A percentile compares a stretch with the other conserved stretches of the same genome.
These are phyloP conservation scores for Backusella sp. DNA, from an alignment of 192 early-diverging fungal species.

Conservation along the genomic window DNA sequence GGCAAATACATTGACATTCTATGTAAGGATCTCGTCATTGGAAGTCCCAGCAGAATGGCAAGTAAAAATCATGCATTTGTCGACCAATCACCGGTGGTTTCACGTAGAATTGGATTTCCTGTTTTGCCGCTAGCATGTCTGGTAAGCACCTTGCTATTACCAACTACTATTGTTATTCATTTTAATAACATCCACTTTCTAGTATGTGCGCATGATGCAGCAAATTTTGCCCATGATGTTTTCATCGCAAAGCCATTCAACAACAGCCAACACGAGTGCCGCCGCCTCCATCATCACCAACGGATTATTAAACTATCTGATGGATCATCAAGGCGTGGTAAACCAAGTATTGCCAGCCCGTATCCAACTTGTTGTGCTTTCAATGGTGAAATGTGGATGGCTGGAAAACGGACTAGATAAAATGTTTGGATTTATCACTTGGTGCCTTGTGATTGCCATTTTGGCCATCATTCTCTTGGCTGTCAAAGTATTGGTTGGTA, in stretches of 20 bases:
- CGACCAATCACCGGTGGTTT: constrained; percentile 74
- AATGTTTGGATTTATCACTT: constrained; percentile 13
- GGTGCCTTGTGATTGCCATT: constrained; percentile 13
- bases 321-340: constrained; percentile 20
- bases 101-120: constrained; percentile 79
- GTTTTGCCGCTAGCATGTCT: constrained; percentile 77
- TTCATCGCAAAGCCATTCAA: constrained; percentile 4
- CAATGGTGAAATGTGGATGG: constrained; percentile 28
- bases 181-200: neutral
- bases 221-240: constrained; percentile 35
- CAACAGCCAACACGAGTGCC: neutral
- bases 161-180: too few species aligned
- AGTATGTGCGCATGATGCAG: constrained; percentile 33
- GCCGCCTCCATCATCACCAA: constrained; percentile 15
- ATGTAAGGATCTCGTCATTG: constrained; percentile 79
- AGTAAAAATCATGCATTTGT: constrained; percentile 50
- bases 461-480: constrained; percentile 42
- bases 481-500: constrained; percentile 77
- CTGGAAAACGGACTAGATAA: constrained; percentile 23
- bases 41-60: constrained; percentile 44
- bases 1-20: constrained; percentile 83
- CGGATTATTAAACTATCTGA: constrained; percentile 18
- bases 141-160: constrained; percentile 43
- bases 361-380: constrained; percentile 21
- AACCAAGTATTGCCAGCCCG: constrained; percentile 19